phyloP scores from a whole-genome alignment of 139 green algal genomes.

The Chlamydomonas schloesseri region DNA sequence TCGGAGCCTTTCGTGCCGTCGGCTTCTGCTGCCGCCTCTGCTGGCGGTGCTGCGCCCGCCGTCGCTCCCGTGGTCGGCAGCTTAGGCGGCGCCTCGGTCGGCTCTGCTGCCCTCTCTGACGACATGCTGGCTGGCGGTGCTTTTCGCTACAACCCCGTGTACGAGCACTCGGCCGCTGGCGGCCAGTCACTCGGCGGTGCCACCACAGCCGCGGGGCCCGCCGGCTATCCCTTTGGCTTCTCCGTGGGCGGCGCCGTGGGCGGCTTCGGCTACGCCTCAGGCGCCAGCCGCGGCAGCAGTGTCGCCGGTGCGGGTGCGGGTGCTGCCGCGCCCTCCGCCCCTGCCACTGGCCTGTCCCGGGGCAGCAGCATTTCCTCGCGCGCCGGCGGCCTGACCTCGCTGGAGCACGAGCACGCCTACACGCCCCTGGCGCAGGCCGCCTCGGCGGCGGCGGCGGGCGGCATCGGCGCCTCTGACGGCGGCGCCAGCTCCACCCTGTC shows the following conservation, averaged over 20 bases:
- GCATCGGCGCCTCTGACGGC: background rate
- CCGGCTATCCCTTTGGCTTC: background rate
- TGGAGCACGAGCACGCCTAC: conserved; percentile 32
- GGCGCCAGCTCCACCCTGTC: background rate
- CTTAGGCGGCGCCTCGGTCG: background rate
- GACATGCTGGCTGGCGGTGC: background rate
- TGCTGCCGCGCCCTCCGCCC: background rate
- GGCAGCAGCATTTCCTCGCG: too few species aligned
- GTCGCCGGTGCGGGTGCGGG: too few species aligned
- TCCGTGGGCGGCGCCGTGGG: background rate
- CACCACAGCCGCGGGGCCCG: background rate
- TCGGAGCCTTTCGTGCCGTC: too few species aligned
- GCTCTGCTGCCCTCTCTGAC: background rate
- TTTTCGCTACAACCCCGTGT: conserved; percentile 26
- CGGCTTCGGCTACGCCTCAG: background rate
- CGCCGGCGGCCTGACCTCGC: background rate
- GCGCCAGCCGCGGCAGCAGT: background rate
- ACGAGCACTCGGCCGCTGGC: background rate
- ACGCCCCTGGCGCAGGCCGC: conserved; percentile 17
- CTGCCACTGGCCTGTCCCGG: background rate
- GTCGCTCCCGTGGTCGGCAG: background rate
- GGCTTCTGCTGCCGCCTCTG: too few species aligned
- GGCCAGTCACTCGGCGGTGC: background rate
- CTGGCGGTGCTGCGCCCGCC: background rate
- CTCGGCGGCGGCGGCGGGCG: background rate